Conservation (phyloP, 305 asterid species). For the Nicotiana rustica region DNA sequence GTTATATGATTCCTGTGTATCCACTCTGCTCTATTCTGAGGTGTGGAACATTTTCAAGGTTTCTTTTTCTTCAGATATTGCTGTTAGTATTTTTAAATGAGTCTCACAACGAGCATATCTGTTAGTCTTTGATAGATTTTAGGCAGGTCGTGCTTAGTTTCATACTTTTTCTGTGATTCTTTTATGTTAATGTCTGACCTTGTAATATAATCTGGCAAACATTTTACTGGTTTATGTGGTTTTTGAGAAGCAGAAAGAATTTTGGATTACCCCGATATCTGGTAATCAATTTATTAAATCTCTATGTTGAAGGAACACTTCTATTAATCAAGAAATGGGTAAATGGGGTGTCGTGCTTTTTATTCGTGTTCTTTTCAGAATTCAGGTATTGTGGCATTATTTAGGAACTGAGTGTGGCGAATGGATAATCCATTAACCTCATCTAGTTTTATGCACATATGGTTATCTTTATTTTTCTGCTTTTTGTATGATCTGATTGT, state of each 20-base stretch:
- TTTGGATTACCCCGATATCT: neutral
- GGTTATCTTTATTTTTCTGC: neutral
- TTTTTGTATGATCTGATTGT: neutral
- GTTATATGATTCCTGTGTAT: neutral
- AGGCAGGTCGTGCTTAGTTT: neutral
- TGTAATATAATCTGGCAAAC: neutral
- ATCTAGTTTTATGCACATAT: neutral
- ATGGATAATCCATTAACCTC: neutral
- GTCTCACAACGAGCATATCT: neutral
- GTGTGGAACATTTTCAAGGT: neutral
- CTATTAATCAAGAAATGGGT: neutral
- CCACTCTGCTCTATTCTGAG: neutral
- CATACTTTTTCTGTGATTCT: neutral
- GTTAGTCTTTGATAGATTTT: neutral
- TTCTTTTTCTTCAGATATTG: neutral
- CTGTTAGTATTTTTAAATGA: neutral
- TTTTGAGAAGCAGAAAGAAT: neutral
- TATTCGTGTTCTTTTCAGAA: neutral
- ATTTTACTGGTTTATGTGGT: neutral
- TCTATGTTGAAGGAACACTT: neutral
- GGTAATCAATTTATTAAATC: neutral
- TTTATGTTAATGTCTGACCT: neutral
- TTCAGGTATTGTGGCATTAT: neutral
- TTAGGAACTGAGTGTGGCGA: neutral
- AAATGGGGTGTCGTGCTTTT: conserved; percentile 1